A percentile compares a stretch with the other conserved stretches of the same genome.
Evolutionary conservation across 495 filamentous ascomycete species (phyloP).

Genomic region (Penicillium canariense): DNA sequence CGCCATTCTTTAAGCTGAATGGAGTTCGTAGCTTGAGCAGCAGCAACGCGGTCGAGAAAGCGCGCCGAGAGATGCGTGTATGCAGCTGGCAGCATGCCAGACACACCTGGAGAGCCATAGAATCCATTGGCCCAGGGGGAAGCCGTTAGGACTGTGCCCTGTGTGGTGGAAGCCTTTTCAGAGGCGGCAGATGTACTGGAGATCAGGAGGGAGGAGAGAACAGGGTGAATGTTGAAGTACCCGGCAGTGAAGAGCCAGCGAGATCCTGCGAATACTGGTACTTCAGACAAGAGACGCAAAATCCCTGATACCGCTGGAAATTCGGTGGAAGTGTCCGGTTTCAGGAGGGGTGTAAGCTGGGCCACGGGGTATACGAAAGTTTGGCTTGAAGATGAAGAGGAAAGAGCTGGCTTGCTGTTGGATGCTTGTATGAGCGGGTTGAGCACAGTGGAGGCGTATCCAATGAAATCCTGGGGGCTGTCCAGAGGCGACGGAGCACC

Average conservation of each 20-base stretch:
- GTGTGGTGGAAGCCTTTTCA: constrained; percentile 38
- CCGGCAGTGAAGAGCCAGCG: constrained; percentile 96
- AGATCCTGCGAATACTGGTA: constrained; percentile 58
- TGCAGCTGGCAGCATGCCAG: constrained; percentile 83
- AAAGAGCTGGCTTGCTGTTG: constrained; percentile 28
- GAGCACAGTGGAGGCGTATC: constrained; percentile 63
- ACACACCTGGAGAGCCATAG: constrained; percentile 83
- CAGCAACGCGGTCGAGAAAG: constrained; percentile 71
- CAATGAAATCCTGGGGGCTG: constrained; percentile 63
- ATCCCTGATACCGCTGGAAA: constrained; percentile 74
- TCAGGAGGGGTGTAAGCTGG: constrained; percentile 80
- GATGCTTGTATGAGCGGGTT: constrained; percentile 59
- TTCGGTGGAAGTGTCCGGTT: constrained; percentile 81
- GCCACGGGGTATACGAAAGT: constrained; percentile 80
- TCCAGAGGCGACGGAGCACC: constrained; percentile 67
- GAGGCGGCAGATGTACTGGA: constrained; percentile 47
- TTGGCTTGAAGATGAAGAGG: constrained; percentile 39
- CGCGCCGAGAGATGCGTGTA: constrained; percentile 83
- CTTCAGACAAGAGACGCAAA: constrained; percentile 58
- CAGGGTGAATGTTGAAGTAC: constrained; percentile 93
- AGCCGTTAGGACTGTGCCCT: constrained; percentile 87
- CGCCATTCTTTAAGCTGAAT: constrained; percentile 89
- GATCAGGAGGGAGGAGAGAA: constrained; percentile 74
- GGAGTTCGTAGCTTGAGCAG: constrained; percentile 53
- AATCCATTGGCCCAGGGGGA: constrained; percentile 95